Evolutionary conservation across 139 green algal species (phyloP), one percentile per base, ranked within the genome.

Genomic region (Chlamydomonas sp.): DNA sequence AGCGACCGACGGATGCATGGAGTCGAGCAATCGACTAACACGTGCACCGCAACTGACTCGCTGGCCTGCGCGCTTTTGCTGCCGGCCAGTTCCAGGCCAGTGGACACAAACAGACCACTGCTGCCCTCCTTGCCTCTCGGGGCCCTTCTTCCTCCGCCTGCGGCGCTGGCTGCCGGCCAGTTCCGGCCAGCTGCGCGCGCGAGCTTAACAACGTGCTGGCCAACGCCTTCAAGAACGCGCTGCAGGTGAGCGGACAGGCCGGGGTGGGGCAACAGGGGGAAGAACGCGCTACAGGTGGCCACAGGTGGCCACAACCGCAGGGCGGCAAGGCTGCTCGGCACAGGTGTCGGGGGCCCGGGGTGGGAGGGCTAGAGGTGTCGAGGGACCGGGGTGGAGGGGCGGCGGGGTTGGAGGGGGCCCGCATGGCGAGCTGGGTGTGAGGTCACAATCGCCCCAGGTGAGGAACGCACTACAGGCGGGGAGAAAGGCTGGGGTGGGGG

Each of bases 131-230:
- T 49, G 31, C 31, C 31, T 49, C 31, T 49, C 31, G 31, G 31
- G 31, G 31, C 31, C n/a, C n/a, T n/a, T n/a, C n/a, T n/a, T n/a
- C n/a, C n/a, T n/a, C n/a, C n/a, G n/a, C n/a, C n/a, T n/a, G n/a
- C n/a, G n/a, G n/a, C 83, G 3, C 83, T 88, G 73, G 83, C 83
- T 1, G 83, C 83, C 1, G 83, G 83, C 15, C 83, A 88, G 83
- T 88, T 88, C 83, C 73, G 84, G 87, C 79, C 79, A 87, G 73
- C 20, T n/a, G n/a, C n/a, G n/a, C n/a, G n/a, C n/a, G n/a, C n/a
- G 90, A 94, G 89, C 83, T 94, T 12, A 95, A 95, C 89, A 95
- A 96, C 76, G 20, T 95, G 63, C 79, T 96, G 57, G 90, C 83
- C 85, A 96, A 95, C 90, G 66, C 85, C 10, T 90, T 95, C 72